Base-by-base conservation (phyloP, 805 yeast species). In the Hanseniaspora valbyensis region DNA sequence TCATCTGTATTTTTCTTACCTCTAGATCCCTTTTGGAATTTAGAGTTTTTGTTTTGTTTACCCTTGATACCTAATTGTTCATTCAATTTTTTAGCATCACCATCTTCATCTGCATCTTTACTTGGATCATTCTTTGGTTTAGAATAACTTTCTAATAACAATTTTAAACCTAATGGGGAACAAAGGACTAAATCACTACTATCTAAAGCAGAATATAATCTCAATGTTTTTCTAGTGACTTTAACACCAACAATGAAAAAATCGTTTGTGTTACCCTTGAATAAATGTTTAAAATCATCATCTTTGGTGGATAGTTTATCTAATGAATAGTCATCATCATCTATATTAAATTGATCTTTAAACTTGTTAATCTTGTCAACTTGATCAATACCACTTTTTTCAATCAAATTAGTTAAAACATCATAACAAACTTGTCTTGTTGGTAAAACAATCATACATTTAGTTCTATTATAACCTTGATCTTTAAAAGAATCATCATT, bases 401-500 rank as follows among this genome's bases (percentile, higher is more conserved):
- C 66, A 34, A 81, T 77, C 34, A 92, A 57, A 32, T 75, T 72
- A 39, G 75, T 73, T 19, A 89, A 78, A 16, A 87, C 71, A 53
- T 80, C 77, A 61, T 77, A 80, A 25, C 92, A 87, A 9, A 81
- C 68, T 56, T 87, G 75, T 59, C 96, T 75, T 0, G 95, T 86
- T 12, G 98, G 97, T 37, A 86, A 68, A 24, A 92, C 65, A 4
- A 90, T 77, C 51, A 92, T 67, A 1, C 83, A 88, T 59, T 88
- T 89, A 0, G 98, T 95, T 54, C 97, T 74, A 0, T 96, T 89
- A 63, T 87, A 92, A 26, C 98, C 97, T 65, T 92, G 97, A 63
- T 92, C 98, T 51, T 95, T 69, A 55, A 74, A 72, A 58, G 86
- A 94, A 12, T 76, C 76, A 45, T 72, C 76, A 24, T 69, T 68